A percentile compares a stretch with the other conserved stretches of the same genome.
Conservation (phyloP, 2,329 filamentous ascomycete species). For the Talaromyces rugulosus region DNA sequence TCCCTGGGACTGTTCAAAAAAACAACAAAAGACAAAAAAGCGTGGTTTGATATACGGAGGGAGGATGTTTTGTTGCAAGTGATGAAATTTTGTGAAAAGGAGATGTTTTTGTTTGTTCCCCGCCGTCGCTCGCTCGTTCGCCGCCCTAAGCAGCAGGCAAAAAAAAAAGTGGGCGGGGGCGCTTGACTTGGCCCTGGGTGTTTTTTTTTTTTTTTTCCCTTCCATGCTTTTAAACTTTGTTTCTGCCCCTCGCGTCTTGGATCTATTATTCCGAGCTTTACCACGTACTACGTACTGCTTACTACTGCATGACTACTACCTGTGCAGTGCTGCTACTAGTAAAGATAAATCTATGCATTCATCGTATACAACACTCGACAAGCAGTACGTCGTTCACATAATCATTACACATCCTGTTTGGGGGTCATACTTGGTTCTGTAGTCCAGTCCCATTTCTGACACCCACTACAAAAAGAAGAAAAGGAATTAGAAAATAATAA, state of each 20-base stretch:
- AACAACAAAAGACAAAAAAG: background rate
- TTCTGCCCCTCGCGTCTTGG: background rate
- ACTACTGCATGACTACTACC: background rate
- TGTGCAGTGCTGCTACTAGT: background rate
- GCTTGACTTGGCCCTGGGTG: background rate
- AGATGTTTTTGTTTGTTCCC: slow-evolving; percentile 10
- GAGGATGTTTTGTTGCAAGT: background rate
- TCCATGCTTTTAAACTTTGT: background rate
- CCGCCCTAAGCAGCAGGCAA: background rate
- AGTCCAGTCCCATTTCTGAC: too few species aligned
- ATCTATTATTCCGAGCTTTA: background rate
- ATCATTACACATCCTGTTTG: background rate
- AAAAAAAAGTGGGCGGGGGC: background rate
- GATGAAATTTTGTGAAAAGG: slow-evolving; percentile 6
- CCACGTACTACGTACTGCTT: background rate
- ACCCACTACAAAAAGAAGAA: background rate
- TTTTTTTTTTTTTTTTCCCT: background rate
- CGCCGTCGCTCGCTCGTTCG: background rate
- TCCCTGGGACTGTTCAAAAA: background rate
- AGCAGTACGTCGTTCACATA: background rate
- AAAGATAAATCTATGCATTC: background rate
- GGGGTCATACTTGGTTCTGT: background rate
- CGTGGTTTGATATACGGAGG: background rate
- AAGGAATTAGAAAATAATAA: background rate
- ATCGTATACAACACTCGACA: background rate